These are phyloP conservation scores for Naganishia onofrii DNA, from an alignment of 768 basidiomycete species.

Conservation along the genomic window DNA sequence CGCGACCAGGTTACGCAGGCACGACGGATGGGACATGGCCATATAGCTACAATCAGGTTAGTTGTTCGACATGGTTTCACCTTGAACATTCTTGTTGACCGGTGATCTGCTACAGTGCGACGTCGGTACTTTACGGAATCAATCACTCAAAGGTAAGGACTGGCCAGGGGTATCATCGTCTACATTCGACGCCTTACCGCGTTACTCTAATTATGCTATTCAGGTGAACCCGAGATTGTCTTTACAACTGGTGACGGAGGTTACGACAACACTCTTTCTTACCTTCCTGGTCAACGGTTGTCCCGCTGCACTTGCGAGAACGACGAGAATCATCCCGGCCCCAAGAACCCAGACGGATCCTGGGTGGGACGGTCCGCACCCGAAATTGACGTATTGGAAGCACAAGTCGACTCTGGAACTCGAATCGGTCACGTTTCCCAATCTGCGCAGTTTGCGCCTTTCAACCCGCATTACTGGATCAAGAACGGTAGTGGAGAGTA, in stretches of 20 bases:
- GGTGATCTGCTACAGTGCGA: constrained; percentile 61
- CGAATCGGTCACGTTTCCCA: constrained; percentile 68
- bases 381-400: constrained; percentile 88
- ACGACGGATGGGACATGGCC: constrained; percentile 51
- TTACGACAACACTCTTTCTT: constrained; percentile 65
- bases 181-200: neutral
- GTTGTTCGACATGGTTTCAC: neutral
- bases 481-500: constrained; percentile 57
- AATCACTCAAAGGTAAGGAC: constrained; percentile 60
- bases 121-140: constrained; percentile 84
- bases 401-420: constrained; percentile 55
- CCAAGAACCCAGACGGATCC: constrained; percentile 69
- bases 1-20: constrained; percentile 54
- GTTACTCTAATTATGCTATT: neutral
- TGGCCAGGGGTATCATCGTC: neutral
- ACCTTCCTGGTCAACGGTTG: constrained; percentile 79
- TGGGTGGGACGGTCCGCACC: constrained; percentile 79
- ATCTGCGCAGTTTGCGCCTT: constrained; percentile 70
- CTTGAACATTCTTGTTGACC: neutral
- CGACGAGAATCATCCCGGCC: constrained; percentile 79
- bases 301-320: constrained; percentile 83
- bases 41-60: constrained; percentile 50
- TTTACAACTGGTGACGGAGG: constrained; percentile 62
- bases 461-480: constrained; percentile 66
- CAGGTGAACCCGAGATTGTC: constrained; percentile 62